Base-by-base conservation (phyloP, 768 basidiomycete genomes). In the Termitomyces sp. region DNA sequence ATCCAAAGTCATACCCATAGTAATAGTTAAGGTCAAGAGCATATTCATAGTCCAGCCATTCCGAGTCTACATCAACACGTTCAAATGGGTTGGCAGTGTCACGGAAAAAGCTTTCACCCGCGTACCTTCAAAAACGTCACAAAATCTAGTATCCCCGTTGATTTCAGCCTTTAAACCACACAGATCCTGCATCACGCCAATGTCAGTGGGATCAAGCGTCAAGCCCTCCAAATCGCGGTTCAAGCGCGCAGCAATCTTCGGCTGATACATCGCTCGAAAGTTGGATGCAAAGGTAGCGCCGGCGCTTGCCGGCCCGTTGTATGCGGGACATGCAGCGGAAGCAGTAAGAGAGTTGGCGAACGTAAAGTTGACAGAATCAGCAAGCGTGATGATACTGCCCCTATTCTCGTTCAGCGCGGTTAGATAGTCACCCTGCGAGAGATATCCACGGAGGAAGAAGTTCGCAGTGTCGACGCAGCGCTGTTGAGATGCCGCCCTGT, bases 31-130 rank as follows among this genome's bases (percentile, higher is more conserved):
- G 67, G 58, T 79, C 78, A 44, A 75, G 62, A 2, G 77, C 77
- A 55, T 79, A 79, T 61, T 79, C 78, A 50, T 78, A 79, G 44
- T 76, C 68, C 8, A 74, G 61, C 78, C 77, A 78, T 63, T 79
- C 78, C 7, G 62, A 62, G 8, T 71, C 76, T 77, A 43, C 5
- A 14, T 26, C 18, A 48, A 5, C 20, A 3, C 14, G 12, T 50
- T 36, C 6, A 41, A n/a, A 49, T 8, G 20, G 16, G 36, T 6
- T 49, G 12, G 20, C 26, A 9, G 30, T 28, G 38, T 47, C 10
- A 26, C 3, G 14, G 16, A 20, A 53, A 16, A 20, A 41, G n/a
- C n/a, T 32, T 4, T 30, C 14, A 35, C 59, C 20, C 9, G 18
- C 66, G 14, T 53, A 74, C 77, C 70, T 56, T 68, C 64, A 54